Conservation (phyloP, 2,329 filamentous ascomycete species). For the Gaeumannomyces tritici region DNA sequence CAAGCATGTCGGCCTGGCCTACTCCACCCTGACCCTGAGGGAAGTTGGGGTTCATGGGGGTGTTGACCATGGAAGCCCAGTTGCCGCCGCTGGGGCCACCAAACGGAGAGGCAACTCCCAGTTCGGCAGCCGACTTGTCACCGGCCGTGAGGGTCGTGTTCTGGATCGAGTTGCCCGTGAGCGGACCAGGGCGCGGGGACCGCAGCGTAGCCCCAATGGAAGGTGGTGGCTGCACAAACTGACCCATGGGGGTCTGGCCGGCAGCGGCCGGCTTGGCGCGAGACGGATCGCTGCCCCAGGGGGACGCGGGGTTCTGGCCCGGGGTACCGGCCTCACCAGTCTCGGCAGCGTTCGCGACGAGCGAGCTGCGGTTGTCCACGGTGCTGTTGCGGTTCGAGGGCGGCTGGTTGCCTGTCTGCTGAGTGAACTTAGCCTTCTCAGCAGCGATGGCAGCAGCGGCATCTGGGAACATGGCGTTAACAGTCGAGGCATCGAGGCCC, state of each 20-base stretch:
- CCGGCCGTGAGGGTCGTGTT: slow-evolving; percentile 70
- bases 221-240: slow-evolving; percentile 77
- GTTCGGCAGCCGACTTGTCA: slow-evolving; percentile 58
- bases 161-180: slow-evolving; percentile 63
- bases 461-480: slow-evolving; percentile 99
- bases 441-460: slow-evolving; percentile 97
- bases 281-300: slow-evolving; percentile 58
- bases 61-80: slow-evolving; percentile 98
- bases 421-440: slow-evolving; percentile 94
- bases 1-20: slow-evolving; percentile 91
- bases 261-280: slow-evolving; percentile 75
- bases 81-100: slow-evolving; percentile 61
- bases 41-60: slow-evolving; percentile 88
- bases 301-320: slow-evolving; percentile 59
- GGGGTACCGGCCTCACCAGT: background rate
- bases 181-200: slow-evolving; percentile 64
- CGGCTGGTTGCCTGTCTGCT: slow-evolving; percentile 83
- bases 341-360: slow-evolving; percentile 56
- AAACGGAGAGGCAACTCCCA: slow-evolving; percentile 81
- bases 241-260: slow-evolving; percentile 79
- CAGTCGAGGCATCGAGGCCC: slow-evolving; percentile 83
- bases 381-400: slow-evolving; percentile 89
- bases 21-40: slow-evolving; percentile 46
- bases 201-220: slow-evolving; percentile 50
- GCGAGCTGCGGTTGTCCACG: slow-evolving; percentile 66